Base-by-base conservation (phyloP, 2,329 filamentous ascomycete genomes). In the Exophiala bonariae region DNA sequence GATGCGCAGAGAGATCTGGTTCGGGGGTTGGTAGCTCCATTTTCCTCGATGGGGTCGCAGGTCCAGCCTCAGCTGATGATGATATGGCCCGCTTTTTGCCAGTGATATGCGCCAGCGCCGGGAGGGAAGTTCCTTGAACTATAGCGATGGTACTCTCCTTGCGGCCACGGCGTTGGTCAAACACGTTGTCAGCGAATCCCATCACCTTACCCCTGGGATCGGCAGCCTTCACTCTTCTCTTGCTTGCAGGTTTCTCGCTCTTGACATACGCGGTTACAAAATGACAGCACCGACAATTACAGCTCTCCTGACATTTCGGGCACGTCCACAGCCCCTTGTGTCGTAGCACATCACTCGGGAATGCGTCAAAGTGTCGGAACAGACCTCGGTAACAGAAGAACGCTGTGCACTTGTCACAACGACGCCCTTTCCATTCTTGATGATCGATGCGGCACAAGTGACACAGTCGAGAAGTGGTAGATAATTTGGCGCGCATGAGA, bases 171-270 rank as follows among this genome's bases (percentile, higher is more conserved):
- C 63, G 66, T 42, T 66, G 63, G 47, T 67, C 63, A 50, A 66
- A 67, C 3, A 67, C 64, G 51, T 67, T 67, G 44, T 67, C 65
- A 5, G 62, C 61, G 55, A 67, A 67, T 2, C 65, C 65, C 53
- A 62, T 59, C 14, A 60, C 54, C 39, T 64, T 64, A 1, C 65
- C 64, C 14, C 65, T 59, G 17, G 61, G 37, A 46, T 67, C 65
- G 20, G 54, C 52, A 3, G 64, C 59, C 41, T 64, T 66, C 18
- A 67, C 57, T 18, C 64, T 59, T 28, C 54, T 55, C 44, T 57
- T 64, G 41, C 55, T 63, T 16, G 60, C 58, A 2, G 64, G 64
- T 31, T 66, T 66, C 46, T 65, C 62, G 38, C 59, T 61, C 45
- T 63, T 66, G 19, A 59, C 51, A 50, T 67, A 66, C 16, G 64